Evolutionary conservation across 805 yeast genomes (phyloP).

Genomic region (Metschnikowia corniflorae): DNA sequence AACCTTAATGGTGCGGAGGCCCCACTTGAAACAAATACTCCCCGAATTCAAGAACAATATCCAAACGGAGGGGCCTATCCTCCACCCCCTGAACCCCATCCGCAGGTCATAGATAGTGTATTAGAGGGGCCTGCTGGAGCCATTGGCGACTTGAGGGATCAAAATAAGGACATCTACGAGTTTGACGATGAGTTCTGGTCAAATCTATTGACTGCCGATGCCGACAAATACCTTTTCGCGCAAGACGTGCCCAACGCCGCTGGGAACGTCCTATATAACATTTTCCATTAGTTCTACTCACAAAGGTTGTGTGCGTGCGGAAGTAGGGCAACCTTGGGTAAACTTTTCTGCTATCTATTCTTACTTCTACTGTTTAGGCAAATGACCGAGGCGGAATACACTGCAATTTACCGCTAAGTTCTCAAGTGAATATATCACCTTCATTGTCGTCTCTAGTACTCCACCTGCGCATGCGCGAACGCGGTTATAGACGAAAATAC

Average conservation of each 20-base stretch:
- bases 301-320: too few species aligned
- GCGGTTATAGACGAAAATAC: too few species aligned
- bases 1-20: not conserved
- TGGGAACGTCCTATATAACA: conserved; percentile 14
- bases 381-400: too few species aligned
- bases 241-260: conserved; percentile 16
- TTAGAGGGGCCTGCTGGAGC: not conserved
- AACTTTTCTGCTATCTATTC: too few species aligned
- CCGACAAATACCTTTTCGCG: conserved; percentile 34
- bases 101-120: not conserved
- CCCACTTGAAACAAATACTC: not conserved
- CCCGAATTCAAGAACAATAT: not conserved
- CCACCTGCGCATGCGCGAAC: too few species aligned
- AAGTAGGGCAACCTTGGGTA: too few species aligned
- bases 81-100: not conserved
- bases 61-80: not conserved
- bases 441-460: too few species aligned
- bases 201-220: conserved; percentile 42
- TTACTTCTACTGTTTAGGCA: too few species aligned
- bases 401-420: too few species aligned
- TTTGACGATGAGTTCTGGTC: conserved; percentile 73
- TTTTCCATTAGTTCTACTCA: conserved; percentile 8
- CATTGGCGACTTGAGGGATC: not conserved
- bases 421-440: too few species aligned
- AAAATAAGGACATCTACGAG: conserved; percentile 24